Evolutionary conservation across 192 early-diverging fungal genomes (phyloP).

Genomic region (Gonapodya sp.): DNA sequence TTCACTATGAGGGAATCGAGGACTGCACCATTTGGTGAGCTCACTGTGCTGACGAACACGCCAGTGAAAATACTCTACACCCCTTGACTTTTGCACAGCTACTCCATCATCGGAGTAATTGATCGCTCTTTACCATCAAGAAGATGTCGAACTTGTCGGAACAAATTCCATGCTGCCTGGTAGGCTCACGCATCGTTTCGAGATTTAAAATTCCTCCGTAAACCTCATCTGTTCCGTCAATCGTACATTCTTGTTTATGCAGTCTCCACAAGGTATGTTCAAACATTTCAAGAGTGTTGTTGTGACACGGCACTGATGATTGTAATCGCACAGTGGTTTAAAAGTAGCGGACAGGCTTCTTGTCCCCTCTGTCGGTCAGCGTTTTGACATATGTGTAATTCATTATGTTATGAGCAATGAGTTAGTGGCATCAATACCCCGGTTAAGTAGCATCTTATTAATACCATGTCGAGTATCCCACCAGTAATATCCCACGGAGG

Average conservation of each 20-base stretch:
- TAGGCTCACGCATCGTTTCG: background rate
- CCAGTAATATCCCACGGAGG: too few species aligned
- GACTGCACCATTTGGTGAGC: slow-evolving; percentile 82
- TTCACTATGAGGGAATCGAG: slow-evolving; percentile 94
- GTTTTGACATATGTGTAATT: background rate
- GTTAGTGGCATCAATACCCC: too few species aligned
- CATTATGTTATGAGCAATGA: background rate
- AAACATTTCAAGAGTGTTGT: too few species aligned
- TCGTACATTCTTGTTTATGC: too few species aligned
- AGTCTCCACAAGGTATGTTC: background rate
- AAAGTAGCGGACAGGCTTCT: background rate
- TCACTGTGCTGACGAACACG: background rate
- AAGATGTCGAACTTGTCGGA: slow-evolving; percentile 87
- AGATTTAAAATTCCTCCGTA: background rate
- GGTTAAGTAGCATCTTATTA: too few species aligned
- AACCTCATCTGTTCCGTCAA: background rate
- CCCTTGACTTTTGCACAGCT: slow-evolving; percentile 27
- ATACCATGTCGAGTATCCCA: too few species aligned
- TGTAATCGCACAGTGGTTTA: background rate
- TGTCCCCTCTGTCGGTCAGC: background rate
- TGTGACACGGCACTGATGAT: too few species aligned
- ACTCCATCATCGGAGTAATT: slow-evolving; percentile 82
- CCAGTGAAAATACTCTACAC: background rate
- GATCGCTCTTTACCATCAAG: slow-evolving; percentile 81
- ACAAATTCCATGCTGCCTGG: slow-evolving; percentile 88